Evolutionary conservation across 2,329 filamentous ascomycete species (phyloP).

Genomic region (Zarea fungicola): DNA sequence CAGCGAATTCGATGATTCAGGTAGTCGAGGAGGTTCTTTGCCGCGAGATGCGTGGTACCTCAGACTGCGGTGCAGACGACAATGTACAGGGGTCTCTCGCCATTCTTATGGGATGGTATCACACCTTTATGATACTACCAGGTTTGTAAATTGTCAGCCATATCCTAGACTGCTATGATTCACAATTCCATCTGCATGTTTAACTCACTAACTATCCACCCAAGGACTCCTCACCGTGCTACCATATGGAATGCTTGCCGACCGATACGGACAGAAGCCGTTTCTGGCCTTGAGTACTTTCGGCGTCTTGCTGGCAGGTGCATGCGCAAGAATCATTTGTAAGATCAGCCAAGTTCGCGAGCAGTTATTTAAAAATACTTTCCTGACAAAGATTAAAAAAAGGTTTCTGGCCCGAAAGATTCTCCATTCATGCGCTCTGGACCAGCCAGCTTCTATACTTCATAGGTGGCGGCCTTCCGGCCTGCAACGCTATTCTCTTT

Average conservation of each 20-base stretch:
- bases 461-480: not conserved
- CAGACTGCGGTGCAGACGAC: not conserved
- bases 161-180: not conserved
- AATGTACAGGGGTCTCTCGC: slow-evolving; percentile 1
- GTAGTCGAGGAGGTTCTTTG: slow-evolving; percentile 7
- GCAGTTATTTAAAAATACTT: not conserved
- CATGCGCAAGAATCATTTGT: not conserved
- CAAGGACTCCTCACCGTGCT: not conserved
- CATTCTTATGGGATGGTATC: not conserved
- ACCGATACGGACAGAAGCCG: not conserved
- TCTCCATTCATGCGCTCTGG: not conserved
- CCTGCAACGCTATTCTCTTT: slow-evolving; percentile 1
- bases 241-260: not conserved
- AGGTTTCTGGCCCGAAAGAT: not conserved
- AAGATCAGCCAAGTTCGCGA: not conserved
- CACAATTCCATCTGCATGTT: not conserved
- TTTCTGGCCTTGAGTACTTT: not conserved
- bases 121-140: not conserved
- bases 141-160: not conserved
- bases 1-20: not conserved
- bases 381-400: too few relatives aligned
- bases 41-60: not conserved
- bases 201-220: not conserved
- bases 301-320: not conserved
- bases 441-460: not conserved